phyloP scores from a whole-genome alignment of 192 early-diverging fungal genomes.

The Obelidium mucronatum region DNA sequence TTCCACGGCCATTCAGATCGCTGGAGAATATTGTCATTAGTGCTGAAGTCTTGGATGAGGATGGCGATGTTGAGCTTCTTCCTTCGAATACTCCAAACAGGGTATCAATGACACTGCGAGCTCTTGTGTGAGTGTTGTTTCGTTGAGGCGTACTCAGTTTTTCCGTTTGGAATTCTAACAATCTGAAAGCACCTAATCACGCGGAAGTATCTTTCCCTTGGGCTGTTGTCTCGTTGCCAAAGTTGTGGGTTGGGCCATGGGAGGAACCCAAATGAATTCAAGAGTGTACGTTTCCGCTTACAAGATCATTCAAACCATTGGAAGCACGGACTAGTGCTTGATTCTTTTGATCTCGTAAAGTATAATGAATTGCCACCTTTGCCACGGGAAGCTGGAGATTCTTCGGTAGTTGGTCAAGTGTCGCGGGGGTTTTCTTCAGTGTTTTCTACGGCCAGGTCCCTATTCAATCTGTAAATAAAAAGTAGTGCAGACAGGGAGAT shows the following conservation, averaged over 20 bases:
- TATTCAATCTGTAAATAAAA: too few relatives aligned
- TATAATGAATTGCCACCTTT: not conserved
- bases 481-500: too few relatives aligned
- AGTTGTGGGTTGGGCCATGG: not conserved
- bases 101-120: not conserved
- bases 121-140: not conserved
- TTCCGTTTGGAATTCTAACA: too few relatives aligned
- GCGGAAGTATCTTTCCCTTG: not conserved
- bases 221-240: conserved; percentile 4
- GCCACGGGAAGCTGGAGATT: too few relatives aligned
- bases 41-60: not conserved
- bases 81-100: not conserved
- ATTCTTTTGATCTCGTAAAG: not conserved
- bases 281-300: not conserved
- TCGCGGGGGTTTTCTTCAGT: too few relatives aligned
- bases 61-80: not conserved
- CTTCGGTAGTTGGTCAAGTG: too few relatives aligned
- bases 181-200: too few relatives aligned
- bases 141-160: too few relatives aligned
- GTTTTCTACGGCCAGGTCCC: too few relatives aligned
- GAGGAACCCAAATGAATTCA: not conserved
- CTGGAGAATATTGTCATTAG: not conserved
- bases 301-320: not conserved
- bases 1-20: not conserved
- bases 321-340: not conserved